Base-by-base conservation (phyloP, 2,329 filamentous ascomycete species). In the Claviceps sp. region DNA sequence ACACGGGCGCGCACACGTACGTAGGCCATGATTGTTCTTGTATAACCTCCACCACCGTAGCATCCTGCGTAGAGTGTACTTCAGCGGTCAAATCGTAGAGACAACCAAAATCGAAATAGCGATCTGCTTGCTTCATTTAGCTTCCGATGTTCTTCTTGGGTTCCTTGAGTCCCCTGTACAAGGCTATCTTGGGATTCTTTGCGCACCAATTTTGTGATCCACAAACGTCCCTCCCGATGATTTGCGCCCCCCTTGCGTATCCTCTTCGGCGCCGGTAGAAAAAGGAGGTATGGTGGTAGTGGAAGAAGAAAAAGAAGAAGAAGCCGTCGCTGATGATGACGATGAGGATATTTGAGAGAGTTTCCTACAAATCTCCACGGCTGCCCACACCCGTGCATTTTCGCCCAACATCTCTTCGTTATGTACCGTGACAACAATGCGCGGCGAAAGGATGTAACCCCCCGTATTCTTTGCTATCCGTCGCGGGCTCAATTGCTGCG, bases 11-110 rank as follows among this genome's bases (percentile, higher is more conserved):
- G 30, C 10, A 34, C 30, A 34, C 43, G 19, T 22, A 76, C 74
- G 63, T 68, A 2, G 70, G 68, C 50, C 68, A 70, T 4, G 65
- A 55, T 43, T 70, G 67, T n/a, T 72, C 66, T 40, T 72, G 68
- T 42, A 80, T 61, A 0, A 78, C 63, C 48, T 77, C 70, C 11
- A 75, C 47, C 37, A 79, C 61, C 5, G 64, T 63, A 43, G 67
- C 73, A 38, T 65, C 67, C 22, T 55, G 54, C 1, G 68, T 64
- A 0, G 76, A 70, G 5, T 72, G 54, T 22, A 80, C 59, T 22
- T 77, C 68, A 3, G 77, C 62, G 2, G 63, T 65, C 40, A 79
- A 57, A 53, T 78, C 68, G 57, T 75, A 72, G 14, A 81, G 62
- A 54, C 71, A 74, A 11, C 73, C 75, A 60, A 73, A 73, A 38